Conservation (phyloP, 2,329 filamentous ascomycete species). For the Spiromastix sp. region DNA sequence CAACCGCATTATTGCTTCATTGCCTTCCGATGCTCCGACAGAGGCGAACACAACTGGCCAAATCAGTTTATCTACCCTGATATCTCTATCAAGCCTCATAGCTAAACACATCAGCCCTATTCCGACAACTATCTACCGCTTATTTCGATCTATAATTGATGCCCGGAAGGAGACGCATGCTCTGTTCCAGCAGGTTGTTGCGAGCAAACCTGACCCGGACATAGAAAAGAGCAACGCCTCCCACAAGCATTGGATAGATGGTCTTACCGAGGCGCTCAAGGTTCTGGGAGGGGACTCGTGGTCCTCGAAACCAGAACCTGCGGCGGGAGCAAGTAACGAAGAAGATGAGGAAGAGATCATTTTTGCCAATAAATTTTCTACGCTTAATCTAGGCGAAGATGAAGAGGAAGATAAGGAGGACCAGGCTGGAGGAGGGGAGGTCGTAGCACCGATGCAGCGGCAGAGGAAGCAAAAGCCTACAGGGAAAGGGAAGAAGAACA, state of each 20-base stretch:
- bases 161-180: slow-evolving; percentile 20
- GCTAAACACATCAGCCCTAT: slow-evolving; percentile 23
- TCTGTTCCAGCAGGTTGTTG: slow-evolving; percentile 24
- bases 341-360: slow-evolving; percentile 17
- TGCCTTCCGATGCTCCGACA: slow-evolving; percentile 6
- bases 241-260: slow-evolving; percentile 37
- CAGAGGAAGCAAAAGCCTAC: slow-evolving; percentile 13
- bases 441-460: slow-evolving; percentile 4
- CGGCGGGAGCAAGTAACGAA: too few species aligned
- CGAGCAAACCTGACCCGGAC: slow-evolving; percentile 24
- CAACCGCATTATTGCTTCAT: slow-evolving; percentile 25
- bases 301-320: slow-evolving; percentile 7
- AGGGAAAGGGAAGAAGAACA: slow-evolving; percentile 19
- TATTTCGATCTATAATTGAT: slow-evolving; percentile 32
- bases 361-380: slow-evolving; percentile 21
- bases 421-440: slow-evolving; percentile 9
- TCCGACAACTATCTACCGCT: slow-evolving; percentile 23
- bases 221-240: slow-evolving; percentile 29
- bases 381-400: slow-evolving; percentile 13
- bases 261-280: slow-evolving; percentile 27
- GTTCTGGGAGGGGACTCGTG: slow-evolving; percentile 24
- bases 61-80: slow-evolving; percentile 26
- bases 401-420: slow-evolving; percentile 10
- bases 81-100: slow-evolving; percentile 33
- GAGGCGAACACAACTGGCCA: slow-evolving; percentile 27